phyloP scores from a whole-genome alignment of 108 stramenopile species.

The Parietichytrium sp. region DNA sequence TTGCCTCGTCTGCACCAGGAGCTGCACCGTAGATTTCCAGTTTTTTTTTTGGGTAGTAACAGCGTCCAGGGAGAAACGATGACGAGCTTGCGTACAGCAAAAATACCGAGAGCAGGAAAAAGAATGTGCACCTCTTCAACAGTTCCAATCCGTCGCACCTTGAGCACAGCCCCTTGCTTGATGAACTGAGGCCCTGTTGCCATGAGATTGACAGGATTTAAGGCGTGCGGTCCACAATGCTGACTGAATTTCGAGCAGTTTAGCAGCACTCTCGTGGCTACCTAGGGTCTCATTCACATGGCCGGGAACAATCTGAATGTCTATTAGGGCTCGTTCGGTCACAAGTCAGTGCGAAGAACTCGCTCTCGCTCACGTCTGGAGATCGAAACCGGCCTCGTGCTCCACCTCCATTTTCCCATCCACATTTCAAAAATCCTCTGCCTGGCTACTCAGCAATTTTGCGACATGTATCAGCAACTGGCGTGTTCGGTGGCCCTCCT shows the following conservation, averaged over 20 bases:
- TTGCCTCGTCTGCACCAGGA: no score
- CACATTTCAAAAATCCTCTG: no score
- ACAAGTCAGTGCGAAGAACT: no score
- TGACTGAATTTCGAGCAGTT: conserved; percentile 16
- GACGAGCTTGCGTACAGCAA: neutral
- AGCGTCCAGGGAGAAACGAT: conserved; percentile 1
- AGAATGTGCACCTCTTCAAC: conserved; percentile 9
- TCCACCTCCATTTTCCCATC: no score
- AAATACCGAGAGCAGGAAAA: neutral
- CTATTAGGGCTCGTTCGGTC: neutral
- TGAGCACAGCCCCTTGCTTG: neutral
- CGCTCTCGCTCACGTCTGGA: no score
- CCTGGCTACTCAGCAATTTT: no score
- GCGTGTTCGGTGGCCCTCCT: no score
- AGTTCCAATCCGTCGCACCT: neutral
- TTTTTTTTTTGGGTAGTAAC: neutral
- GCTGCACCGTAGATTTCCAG: no score
- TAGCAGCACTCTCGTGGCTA: conserved; percentile 17
- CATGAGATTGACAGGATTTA: neutral
- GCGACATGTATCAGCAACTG: no score
- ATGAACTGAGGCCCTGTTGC: neutral
- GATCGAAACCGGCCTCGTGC: no score
- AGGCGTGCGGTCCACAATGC: conserved; percentile 18
- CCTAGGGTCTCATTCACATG: conserved; percentile 26
- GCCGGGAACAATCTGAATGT: conserved; percentile 27